A percentile compares a stretch with the other conserved stretches of the same genome.
These are phyloP conservation scores for Hura crepitans DNA, from an alignment of 441 rosid genomes.

Conservation along the genomic window DNA sequence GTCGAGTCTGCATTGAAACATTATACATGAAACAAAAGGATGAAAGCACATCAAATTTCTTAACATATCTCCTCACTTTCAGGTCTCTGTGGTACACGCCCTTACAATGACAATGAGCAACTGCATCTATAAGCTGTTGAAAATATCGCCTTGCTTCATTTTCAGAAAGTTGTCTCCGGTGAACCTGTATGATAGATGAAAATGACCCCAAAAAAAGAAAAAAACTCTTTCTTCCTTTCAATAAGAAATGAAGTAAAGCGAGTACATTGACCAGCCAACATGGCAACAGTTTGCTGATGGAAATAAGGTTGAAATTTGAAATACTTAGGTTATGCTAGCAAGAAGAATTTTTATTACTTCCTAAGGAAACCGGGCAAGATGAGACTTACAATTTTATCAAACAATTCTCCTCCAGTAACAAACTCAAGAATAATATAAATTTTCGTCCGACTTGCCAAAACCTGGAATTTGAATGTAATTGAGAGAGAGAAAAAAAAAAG, in stretches of 20 bases:
- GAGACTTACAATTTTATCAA: conserved; percentile 88
- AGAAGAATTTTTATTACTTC: neutral
- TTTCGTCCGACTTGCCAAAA: conserved; percentile 84
- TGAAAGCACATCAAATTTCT: too few species aligned
- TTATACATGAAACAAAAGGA: neutral
- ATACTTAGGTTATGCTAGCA: neutral
- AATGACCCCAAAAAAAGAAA: too few species aligned
- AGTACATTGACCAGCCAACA: neutral
- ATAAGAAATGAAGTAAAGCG: conserved; percentile 8
- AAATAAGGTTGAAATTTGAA: neutral
- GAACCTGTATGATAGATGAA: conserved; percentile 44
- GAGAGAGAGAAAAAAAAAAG: neutral
- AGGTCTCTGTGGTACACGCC: conserved; percentile 95
- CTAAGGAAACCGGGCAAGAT: neutral
- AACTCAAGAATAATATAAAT: conserved; percentile 90
- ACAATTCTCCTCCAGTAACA: conserved; percentile 95
- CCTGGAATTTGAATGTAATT: conserved; percentile 38
- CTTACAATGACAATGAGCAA: conserved; percentile 79
- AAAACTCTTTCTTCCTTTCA: neutral
- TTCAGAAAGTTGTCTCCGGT: conserved; percentile 64
- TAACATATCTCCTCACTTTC: conserved; percentile 50
- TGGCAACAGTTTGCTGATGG: too few species aligned
- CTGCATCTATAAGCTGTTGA: conserved; percentile 91
- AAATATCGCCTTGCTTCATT: conserved; percentile 68
- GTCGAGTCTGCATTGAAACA: conserved; percentile 22